These are phyloP conservation scores for Coemansia erecta DNA, from an alignment of 192 early-diverging fungal genomes.

Conservation along the genomic window DNA sequence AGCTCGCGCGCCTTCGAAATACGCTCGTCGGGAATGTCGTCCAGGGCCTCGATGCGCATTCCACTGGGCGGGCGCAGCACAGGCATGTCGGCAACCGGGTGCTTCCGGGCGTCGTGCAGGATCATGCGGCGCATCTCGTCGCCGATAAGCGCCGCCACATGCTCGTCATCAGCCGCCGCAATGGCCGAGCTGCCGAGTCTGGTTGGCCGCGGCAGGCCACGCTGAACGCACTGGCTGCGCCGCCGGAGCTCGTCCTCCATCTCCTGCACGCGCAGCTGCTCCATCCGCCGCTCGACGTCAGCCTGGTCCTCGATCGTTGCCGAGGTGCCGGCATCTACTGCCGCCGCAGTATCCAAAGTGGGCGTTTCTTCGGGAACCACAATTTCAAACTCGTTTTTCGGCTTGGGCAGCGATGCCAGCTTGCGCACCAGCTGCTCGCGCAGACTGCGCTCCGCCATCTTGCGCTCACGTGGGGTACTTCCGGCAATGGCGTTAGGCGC, in stretches of 20 bases:
- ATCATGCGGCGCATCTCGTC: slow-evolving; percentile 73
- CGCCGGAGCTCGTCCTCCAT: slow-evolving; percentile 54
- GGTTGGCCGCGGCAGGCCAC: slow-evolving; percentile 71
- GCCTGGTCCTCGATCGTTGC: slow-evolving; percentile 65
- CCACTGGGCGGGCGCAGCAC: slow-evolving; percentile 29
- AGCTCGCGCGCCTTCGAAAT: slow-evolving; percentile 58
- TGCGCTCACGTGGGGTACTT: slow-evolving; percentile 72
- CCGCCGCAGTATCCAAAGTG: neutral
- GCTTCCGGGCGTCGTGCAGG: slow-evolving; percentile 65
- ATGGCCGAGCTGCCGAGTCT: neutral
- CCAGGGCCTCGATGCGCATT: slow-evolving; percentile 25
- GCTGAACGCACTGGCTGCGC: slow-evolving; percentile 75
- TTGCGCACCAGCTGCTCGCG: slow-evolving; percentile 71
- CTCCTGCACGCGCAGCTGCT: slow-evolving; percentile 53
- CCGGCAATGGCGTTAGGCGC: slow-evolving; percentile 26
- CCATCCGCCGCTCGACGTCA: slow-evolving; percentile 63
- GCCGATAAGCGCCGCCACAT: slow-evolving; percentile 56
- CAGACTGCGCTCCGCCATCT: slow-evolving; percentile 43
- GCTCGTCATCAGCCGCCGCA: slow-evolving; percentile 11
- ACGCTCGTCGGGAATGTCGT: slow-evolving; percentile 59
- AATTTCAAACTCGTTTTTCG: slow-evolving; percentile 92
- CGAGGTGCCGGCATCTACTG: slow-evolving; percentile 11
- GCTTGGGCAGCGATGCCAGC: slow-evolving; percentile 74
- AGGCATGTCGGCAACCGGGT: slow-evolving; percentile 66
- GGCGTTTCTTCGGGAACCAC: slow-evolving; percentile 69